Conservation (phyloP, 768 basidiomycete genomes). For the Podaxis sp. region DNA sequence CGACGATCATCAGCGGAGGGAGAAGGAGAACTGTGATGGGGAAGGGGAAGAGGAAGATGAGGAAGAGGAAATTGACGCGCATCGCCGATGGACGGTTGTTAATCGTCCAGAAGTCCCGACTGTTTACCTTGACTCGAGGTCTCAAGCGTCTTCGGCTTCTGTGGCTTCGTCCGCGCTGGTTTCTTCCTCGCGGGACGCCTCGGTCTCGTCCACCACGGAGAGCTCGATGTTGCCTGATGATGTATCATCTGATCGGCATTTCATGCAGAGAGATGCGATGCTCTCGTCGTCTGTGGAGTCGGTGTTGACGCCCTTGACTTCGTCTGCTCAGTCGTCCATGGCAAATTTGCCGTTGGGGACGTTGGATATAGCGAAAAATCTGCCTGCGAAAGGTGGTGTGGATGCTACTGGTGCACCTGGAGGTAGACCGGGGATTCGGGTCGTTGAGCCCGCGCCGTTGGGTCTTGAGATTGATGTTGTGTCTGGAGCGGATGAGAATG, state of each 20-base stretch:
- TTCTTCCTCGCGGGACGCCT: constrained; percentile 17
- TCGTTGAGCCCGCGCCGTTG: constrained; percentile 19
- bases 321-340: constrained; percentile 49
- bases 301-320: constrained; percentile 47
- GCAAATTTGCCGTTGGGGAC: constrained; percentile 34
- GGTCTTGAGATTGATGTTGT: constrained; percentile 7
- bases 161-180: constrained; percentile 23
- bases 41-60: constrained; percentile 27
- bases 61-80: constrained; percentile 16
- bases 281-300: constrained; percentile 64
- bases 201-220: constrained; percentile 15
- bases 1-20: background rate
- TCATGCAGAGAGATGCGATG: background rate
- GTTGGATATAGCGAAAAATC: constrained; percentile 3
- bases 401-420: constrained; percentile 10
- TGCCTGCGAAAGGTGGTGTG: constrained; percentile 16
- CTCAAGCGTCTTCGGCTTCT: constrained; percentile 31
- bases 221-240: constrained; percentile 9
- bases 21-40: constrained; percentile 26
- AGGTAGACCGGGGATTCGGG: constrained; percentile 17
- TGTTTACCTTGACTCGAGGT: constrained; percentile 37
- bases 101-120: constrained; percentile 33
- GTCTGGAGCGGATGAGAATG: constrained; percentile 16
- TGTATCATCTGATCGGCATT: constrained; percentile 1
- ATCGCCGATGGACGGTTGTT: constrained; percentile 18